Conservation (phyloP, 805 yeast species). For the Priceomyces carsonii region DNA sequence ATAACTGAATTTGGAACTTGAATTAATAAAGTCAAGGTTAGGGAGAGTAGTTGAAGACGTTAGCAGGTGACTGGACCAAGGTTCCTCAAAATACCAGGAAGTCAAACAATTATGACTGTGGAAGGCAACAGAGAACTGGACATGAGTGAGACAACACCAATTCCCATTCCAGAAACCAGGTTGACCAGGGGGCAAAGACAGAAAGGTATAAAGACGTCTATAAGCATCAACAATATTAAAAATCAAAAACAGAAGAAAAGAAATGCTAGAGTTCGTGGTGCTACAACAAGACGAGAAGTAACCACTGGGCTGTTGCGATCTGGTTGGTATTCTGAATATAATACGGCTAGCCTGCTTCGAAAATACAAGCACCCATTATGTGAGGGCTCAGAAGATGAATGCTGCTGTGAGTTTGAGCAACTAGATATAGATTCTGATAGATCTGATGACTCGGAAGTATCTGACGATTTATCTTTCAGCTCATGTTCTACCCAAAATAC, state of each 20-base stretch:
- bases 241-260: conserved; percentile 5
- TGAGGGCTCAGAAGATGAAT: conserved; percentile 3
- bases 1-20: no score
- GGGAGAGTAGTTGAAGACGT: not conserved
- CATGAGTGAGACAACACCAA: conserved; percentile 5
- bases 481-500: conserved; percentile 6
- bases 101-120: not conserved
- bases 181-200: not conserved
- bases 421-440: conserved; percentile 6
- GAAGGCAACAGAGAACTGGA: not conserved
- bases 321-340: conserved; percentile 1
- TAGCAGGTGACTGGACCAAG: no score
- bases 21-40: no score
- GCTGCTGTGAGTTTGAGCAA: conserved; percentile 5
- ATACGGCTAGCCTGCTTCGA: no score
- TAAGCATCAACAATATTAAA: conserved; percentile 11
- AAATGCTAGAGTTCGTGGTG: not conserved
- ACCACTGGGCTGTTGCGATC: conserved; percentile 3
- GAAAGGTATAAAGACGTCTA: conserved; percentile 5
- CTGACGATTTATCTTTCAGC: conserved; percentile 7
- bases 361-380: no score
- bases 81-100: not conserved
- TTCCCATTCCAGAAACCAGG: conserved; percentile 1
- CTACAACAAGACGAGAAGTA: conserved; percentile 3
- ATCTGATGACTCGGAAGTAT: conserved; percentile 5